These are phyloP conservation scores for Wickerhamiella azyma DNA, from an alignment of 805 yeast genomes.

Conservation along the genomic window DNA sequence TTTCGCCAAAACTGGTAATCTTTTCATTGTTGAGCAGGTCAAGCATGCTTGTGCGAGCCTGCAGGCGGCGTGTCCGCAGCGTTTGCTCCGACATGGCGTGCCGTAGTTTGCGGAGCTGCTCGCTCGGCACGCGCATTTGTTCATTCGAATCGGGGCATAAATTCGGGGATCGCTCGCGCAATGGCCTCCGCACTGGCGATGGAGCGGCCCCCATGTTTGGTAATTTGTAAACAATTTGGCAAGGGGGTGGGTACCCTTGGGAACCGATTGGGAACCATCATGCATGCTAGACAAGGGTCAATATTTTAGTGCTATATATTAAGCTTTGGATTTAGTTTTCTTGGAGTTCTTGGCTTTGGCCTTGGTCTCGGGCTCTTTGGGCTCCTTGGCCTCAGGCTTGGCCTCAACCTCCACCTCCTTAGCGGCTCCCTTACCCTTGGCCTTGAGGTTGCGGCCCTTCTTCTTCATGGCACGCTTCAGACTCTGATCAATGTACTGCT, in stretches of 20 bases:
- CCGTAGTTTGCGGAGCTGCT: constrained; percentile 8
- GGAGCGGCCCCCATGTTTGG: background rate
- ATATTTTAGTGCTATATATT: too few species aligned
- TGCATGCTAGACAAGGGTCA: too few species aligned
- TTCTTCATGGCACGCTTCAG: constrained; percentile 23
- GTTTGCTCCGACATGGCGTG: constrained; percentile 9
- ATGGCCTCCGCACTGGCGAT: constrained; percentile 2
- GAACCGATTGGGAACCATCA: too few species aligned
- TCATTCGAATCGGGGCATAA: constrained; percentile 17
- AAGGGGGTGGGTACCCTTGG: background rate
- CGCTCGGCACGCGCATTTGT: constrained; percentile 15
- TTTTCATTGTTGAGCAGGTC: constrained; percentile 29
- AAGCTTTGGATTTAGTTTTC: too few species aligned
- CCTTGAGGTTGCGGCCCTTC: constrained; percentile 24
- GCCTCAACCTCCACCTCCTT: background rate
- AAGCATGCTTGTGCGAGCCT: constrained; percentile 23
- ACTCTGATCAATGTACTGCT: constrained; percentile 52
- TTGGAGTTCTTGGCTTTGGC: too few species aligned
- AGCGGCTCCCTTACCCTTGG: constrained; percentile 8
- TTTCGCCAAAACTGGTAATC: constrained; percentile 25
- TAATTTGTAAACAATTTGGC: background rate
- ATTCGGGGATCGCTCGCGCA: constrained; percentile 13
- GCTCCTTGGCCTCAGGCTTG: background rate
- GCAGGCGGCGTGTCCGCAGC: constrained; percentile 9
- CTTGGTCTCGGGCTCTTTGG: too few species aligned